Evolutionary conservation across 768 basidiomycete species (phyloP).

Genomic region (Suillus fuscotomentosus): DNA sequence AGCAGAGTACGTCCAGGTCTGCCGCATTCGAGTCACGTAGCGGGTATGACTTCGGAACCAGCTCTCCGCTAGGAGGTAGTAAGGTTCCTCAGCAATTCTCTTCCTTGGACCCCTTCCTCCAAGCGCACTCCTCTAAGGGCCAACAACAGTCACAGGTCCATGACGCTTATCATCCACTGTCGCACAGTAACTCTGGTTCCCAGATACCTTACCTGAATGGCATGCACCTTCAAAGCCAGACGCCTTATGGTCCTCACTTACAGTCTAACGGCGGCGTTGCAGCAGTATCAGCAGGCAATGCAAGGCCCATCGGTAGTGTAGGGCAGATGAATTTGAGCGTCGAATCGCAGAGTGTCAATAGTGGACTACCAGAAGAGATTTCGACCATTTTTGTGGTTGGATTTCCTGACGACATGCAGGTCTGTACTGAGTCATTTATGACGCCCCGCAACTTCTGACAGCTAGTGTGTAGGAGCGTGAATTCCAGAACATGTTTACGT

Average conservation of each 20-base stretch:
- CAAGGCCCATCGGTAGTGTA: constrained; percentile 28
- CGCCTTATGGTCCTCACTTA: constrained; percentile 72
- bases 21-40: constrained; percentile 24
- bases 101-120: constrained; percentile 31
- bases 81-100: constrained; percentile 32
- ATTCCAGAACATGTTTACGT: constrained; percentile 99
- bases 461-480: constrained; percentile 78
- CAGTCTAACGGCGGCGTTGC: constrained; percentile 39
- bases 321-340: constrained; percentile 24
- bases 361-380: constrained; percentile 72
- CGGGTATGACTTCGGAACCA: constrained; percentile 33
- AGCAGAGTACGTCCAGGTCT: constrained; percentile 24
- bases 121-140: constrained; percentile 25
- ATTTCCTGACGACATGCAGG: constrained; percentile 99
- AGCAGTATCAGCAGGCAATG: constrained; percentile 15
- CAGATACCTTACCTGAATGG: constrained; percentile 38
- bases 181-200: constrained; percentile 29
- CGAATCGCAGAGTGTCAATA: constrained; percentile 23
- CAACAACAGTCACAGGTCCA: constrained; percentile 29
- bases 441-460: constrained; percentile 14
- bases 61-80: constrained; percentile 19
- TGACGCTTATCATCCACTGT: constrained; percentile 31
- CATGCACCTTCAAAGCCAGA: constrained; percentile 65
- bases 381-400: constrained; percentile 98
- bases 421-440: constrained; percentile 36